These are phyloP conservation scores for Cladosporium sp. DNA, from an alignment of 2,329 filamentous ascomycete species.

Conservation along the genomic window DNA sequence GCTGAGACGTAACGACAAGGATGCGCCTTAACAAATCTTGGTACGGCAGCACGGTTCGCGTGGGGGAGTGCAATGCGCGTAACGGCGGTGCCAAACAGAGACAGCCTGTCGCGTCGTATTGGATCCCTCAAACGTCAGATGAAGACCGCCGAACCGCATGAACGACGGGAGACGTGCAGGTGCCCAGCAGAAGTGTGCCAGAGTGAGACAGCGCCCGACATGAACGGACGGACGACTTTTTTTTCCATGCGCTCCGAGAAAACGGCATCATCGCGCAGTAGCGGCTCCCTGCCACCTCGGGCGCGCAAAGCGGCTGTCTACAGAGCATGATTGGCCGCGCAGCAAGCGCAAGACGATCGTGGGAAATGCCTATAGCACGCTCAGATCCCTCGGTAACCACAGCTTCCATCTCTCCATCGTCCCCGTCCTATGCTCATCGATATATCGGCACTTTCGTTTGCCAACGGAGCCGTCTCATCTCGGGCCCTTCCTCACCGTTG, in stretches of 20 bases:
- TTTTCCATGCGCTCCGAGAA: no score
- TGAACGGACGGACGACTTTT: no score
- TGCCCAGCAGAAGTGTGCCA: not conserved
- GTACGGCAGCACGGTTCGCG: not conserved
- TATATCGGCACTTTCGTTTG: not conserved
- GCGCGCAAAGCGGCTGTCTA: not conserved
- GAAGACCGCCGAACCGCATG: no score
- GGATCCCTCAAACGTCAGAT: not conserved
- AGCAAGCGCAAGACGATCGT: not conserved
- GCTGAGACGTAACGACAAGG: constrained; percentile 9
- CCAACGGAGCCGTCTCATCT: not conserved
- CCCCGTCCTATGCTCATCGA: not conserved
- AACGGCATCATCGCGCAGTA: no score
- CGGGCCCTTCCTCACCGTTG: not conserved
- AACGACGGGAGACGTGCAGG: no score
- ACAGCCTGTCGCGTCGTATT: not conserved
- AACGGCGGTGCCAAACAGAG: not conserved
- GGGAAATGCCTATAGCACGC: not conserved
- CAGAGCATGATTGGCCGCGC: constrained; percentile 1
- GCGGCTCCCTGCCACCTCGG: not conserved
- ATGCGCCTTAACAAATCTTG: constrained; percentile 5
- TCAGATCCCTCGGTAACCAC: no score
- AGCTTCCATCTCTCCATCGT: not conserved
- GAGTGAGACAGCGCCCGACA: not conserved
- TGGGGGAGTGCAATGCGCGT: not conserved